phyloP scores from a whole-genome alignment of 2,329 filamentous ascomycete genomes.

The Ophiostoma himal-ulmi region DNA sequence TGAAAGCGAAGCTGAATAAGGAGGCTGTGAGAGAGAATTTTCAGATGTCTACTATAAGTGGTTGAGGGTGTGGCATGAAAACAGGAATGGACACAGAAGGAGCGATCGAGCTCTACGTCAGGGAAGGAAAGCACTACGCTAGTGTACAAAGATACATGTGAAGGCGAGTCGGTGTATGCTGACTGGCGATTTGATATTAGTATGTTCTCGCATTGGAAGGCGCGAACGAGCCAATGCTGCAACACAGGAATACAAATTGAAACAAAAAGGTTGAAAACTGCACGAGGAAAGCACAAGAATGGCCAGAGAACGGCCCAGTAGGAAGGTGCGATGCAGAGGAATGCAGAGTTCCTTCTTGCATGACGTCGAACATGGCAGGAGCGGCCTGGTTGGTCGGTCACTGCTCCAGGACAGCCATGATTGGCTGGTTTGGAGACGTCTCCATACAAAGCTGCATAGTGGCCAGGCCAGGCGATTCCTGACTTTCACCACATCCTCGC shows the following conservation, averaged over 20 bases:
- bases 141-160: not conserved
- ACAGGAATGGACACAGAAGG: not conserved
- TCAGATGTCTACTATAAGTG: not conserved
- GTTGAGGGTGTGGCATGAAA: not conserved
- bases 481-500: not conserved
- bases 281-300: not conserved
- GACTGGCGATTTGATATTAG: too few relatives aligned
- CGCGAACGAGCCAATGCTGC: not conserved
- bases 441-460: not conserved
- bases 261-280: not conserved
- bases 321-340: slow-evolving; percentile 4
- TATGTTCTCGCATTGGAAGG: not conserved
- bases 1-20: not conserved
- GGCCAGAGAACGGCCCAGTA: not conserved
- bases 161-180: not conserved
- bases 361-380: slow-evolving; percentile 4
- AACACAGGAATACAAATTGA: not conserved
- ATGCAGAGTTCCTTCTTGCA: not conserved
- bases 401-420: not conserved
- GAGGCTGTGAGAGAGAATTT: not conserved
- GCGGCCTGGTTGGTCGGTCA: not conserved
- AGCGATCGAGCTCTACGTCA: slow-evolving; percentile 1
- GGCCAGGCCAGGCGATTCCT: slow-evolving; percentile 2
- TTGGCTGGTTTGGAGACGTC: not conserved
- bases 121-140: slow-evolving; percentile 3